Evolutionary conservation across 2,329 filamentous ascomycete species (phyloP), one percentile per base, ranked within the genome.

Genomic region (Diaporthe humulicola): DNA sequence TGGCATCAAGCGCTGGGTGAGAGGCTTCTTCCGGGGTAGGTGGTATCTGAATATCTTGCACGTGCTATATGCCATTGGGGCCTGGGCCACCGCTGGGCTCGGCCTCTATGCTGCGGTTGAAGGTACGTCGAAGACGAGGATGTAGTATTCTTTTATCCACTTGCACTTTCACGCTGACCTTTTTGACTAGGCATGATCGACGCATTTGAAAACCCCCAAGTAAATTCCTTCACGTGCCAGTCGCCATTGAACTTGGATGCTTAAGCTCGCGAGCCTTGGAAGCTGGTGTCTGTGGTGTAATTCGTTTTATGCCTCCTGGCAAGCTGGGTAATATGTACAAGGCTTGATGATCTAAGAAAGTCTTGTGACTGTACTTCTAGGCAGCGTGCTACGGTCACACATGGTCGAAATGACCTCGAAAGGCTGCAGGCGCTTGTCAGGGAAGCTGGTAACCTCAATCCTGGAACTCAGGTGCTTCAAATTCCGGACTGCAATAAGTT

Each of bases 21-120:
- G 73, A 22, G 73, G 73, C 14, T 66, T 66, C 48, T 74, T 54
- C 60, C 60, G 25, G 14, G 73, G 67, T 54, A 73, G 42, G 42
- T 75, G 73, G 73, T 56, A 60, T 45, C 15, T 75, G 15, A 75
- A 75, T 70, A 69, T 38, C 25, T 7, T 75, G 45, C 40, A 48
- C 25, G 14, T 75, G 40, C 52, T 75, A 12, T 75, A 75, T 54
- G 57, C 64, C 9, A 30, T 67, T 12, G 72, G 72, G 12, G 61
- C 72, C 15, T 70, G 61, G 72, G 64, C 42, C 14, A 70, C 66
- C 3, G 66, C 64, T 42, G 72, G 72, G 4, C 64, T 74, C 10
- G 72, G 72, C 22, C 64, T 70, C 14, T 74, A 74, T 19, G 54
- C 72, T 50, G 72, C 72, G 25, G 70, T 74, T 7, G 54, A 70